Evolutionary conservation across 495 filamentous ascomycete genomes (phyloP), one percentile per base, ranked within the genome.

Genomic region (Beverwykella pulmonaria): DNA sequence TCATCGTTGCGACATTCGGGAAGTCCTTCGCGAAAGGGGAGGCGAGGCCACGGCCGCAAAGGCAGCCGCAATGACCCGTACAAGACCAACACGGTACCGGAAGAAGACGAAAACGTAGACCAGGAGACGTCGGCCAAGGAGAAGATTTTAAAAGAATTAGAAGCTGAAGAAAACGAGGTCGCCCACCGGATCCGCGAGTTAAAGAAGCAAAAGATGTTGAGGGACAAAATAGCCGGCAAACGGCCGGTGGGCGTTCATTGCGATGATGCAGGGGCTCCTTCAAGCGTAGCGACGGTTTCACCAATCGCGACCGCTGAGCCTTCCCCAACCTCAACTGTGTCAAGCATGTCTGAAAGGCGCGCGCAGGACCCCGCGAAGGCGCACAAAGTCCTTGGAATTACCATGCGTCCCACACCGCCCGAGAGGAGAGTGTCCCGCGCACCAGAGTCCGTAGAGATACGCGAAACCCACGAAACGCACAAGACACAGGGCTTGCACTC

Each of bases 301-400:
- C 64, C 69, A 52, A 61, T 65, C 34, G 48, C 61, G 47, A 63
- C 65, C 36, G 53, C 59, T 44, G 57, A 60, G 49, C 58, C 55
- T 17, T 71, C 69, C 65, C 69, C 64, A 68, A 68, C 69, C 61
- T 71, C 65, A 57, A 70, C 59, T 61, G 64, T 73, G 56, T 71
- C 72, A 69, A 72, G 61, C 70, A 20, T 56, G 65, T 69, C 66
- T 19, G 65, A 72, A 67, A 69, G 48, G 39, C 61, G 70, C 58
- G 49, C 53, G 22, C 70, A 68, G 25, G 68, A 77, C 54, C 65
- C 74, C 14, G 63, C 67, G 1, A 77, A 75, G 56, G 74, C 75
- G 50, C 75, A 77, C 59, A 75, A 71, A 47, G 53, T 77, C 20
- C 65, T 77, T 12, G 75, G 75, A 12, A 69, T 77, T 34, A 44